Evolutionary conservation across 805 yeast species (phyloP).

Genomic region (Teunomyces cretensis): DNA sequence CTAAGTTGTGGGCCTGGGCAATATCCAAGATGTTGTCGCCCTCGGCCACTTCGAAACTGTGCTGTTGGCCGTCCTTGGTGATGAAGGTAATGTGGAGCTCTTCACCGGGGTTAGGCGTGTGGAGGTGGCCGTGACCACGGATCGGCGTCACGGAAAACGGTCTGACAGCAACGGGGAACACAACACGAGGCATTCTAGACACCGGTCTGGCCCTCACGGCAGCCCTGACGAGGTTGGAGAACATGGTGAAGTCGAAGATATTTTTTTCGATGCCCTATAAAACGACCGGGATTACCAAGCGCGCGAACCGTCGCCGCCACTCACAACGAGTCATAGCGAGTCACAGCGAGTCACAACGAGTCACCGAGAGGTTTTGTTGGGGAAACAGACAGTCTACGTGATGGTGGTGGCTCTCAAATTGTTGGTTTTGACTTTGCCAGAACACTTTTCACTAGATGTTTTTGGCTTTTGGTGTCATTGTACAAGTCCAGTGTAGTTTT

Average conservation of each 20-base stretch:
- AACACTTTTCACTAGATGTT: no score
- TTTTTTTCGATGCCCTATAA: constrained; percentile 5
- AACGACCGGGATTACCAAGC: not conserved
- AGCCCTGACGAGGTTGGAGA: constrained; percentile 2
- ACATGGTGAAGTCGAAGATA: not conserved
- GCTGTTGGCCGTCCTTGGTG: constrained; percentile 85
- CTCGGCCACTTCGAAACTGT: constrained; percentile 80
- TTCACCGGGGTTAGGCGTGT: constrained; percentile 91
- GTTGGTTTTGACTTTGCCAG: no score
- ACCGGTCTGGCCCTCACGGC: constrained; percentile 4
- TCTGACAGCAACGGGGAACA: constrained; percentile 5
- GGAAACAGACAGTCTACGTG: no score
- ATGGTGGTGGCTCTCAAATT: no score
- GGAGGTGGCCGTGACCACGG: constrained; percentile 75
- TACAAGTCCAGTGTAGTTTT: no score
- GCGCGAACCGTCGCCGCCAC: not conserved
- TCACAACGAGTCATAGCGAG: not conserved
- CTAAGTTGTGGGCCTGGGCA: constrained; percentile 90
- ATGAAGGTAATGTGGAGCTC: constrained; percentile 81
- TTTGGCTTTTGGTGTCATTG: no score
- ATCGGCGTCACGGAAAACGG: constrained; percentile 20
- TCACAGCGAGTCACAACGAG: no score
- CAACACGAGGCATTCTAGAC: not conserved
- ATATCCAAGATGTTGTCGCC: constrained; percentile 92
- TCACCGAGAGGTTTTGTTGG: not conserved